Conservation (phyloP, 306 rosid species). For the Inga laurina region DNA sequence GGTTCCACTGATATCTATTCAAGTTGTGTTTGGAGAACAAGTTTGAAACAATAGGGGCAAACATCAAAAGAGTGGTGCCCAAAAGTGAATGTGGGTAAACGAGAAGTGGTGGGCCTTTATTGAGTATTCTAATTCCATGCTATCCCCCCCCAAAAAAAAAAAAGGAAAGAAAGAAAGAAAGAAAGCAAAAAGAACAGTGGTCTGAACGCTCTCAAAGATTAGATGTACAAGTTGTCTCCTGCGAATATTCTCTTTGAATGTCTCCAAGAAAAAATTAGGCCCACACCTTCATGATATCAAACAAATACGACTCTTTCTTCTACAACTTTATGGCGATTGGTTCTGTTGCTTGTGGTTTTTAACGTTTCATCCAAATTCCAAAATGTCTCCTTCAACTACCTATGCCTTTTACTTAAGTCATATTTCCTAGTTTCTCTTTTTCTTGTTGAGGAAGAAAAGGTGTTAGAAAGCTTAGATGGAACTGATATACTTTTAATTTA, state of each 20-base stretch:
- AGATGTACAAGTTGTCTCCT: slow-evolving; percentile 32
- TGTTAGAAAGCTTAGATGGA: not conserved
- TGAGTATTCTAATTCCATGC: not conserved
- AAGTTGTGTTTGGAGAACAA: not conserved
- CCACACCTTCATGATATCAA: not conserved
- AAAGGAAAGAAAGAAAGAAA: not conserved
- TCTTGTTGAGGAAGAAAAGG: not conserved
- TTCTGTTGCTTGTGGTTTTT: not conserved
- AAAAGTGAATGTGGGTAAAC: not conserved
- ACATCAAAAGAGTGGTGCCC: not conserved
- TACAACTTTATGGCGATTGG: not conserved
- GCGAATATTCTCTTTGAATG: slow-evolving; percentile 36
- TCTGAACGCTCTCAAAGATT: slow-evolving; percentile 23
- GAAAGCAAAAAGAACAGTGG: slow-evolving; percentile 16
- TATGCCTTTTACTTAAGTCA: not conserved
- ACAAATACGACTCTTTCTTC: slow-evolving; percentile 1
- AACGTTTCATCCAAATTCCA: not conserved
- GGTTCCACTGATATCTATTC: not conserved
- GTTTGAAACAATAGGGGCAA: not conserved
- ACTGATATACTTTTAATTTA: too few species aligned
- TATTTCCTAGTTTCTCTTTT: not conserved
- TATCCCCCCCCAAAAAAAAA: not conserved
- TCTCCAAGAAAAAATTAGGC: slow-evolving; percentile 10
- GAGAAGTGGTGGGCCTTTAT: not conserved
- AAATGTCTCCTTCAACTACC: not conserved